Percentiles rank a stretch among this genome's conserved stretches.
phyloP scores from a whole-genome alignment of 352 stramenopile species.

The Elongisporangium undulatum region DNA sequence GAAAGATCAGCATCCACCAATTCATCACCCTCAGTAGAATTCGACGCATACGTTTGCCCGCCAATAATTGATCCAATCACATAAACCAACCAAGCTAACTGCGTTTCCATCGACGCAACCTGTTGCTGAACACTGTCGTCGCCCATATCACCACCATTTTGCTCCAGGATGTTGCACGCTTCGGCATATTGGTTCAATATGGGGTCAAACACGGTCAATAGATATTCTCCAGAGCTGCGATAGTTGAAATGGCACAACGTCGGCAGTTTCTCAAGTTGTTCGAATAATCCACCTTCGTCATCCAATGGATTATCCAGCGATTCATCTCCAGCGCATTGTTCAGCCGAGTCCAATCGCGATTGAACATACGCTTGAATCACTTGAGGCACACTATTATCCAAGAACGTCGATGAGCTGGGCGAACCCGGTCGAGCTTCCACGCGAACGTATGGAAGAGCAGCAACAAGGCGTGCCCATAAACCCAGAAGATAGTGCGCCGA shows the following conservation, averaged over 20 bases:
- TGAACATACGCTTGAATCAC: constrained; percentile 97
- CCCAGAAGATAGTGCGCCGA: constrained; percentile 97
- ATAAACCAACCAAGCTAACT: constrained; percentile 97
- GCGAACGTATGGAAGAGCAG: constrained; percentile 95
- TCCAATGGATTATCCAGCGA: constrained; percentile 95
- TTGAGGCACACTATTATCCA: constrained; percentile 70
- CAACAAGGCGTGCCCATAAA: constrained; percentile 95
- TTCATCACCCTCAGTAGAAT: constrained; percentile 92
- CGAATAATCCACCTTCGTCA: constrained; percentile 94
- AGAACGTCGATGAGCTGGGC: constrained; percentile 52
- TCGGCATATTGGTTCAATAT: constrained; percentile 93
- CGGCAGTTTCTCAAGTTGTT: constrained; percentile 96
- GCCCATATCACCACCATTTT: constrained; percentile 31
- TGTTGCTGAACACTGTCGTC: constrained; percentile 56
- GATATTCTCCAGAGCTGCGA: constrained; percentile 87
- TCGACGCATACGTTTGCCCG: constrained; percentile 92
- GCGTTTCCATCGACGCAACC: constrained; percentile 88
- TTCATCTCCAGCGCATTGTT: constrained; percentile 92
- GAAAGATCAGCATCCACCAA: constrained; percentile 95
- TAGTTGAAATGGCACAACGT: constrained; percentile 98
- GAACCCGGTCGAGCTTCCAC: constrained; percentile 54
- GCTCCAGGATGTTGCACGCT: constrained; percentile 71
- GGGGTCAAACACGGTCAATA: constrained; percentile 94
- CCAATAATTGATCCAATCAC: constrained; percentile 95
- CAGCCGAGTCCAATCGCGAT: constrained; percentile 93